These are phyloP conservation scores for Oryza meyeriana DNA, from an alignment of 176 grass and related monocot genomes.

Conservation along the genomic window DNA sequence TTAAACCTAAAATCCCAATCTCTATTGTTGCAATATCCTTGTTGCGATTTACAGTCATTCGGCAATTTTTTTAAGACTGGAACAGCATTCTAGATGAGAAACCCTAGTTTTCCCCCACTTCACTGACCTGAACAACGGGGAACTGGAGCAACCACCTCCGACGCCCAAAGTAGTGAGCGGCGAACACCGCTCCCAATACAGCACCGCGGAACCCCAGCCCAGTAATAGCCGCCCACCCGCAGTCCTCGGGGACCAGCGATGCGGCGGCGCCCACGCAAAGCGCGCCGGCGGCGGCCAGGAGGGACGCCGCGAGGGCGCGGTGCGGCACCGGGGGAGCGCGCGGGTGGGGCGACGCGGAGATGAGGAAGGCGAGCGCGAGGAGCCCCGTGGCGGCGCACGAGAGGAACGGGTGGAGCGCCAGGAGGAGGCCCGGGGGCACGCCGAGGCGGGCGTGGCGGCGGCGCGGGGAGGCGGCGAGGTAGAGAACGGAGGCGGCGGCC, in stretches of 20 bases:
- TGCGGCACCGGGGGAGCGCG: conserved; percentile 26
- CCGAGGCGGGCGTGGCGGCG: conserved; percentile 32
- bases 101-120: conserved; percentile 32
- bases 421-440: conserved; percentile 29
- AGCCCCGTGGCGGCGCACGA: conserved; percentile 43
- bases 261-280: conserved; percentile 36
- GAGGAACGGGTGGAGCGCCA: conserved; percentile 51
- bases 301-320: conserved; percentile 29
- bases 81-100: conserved; percentile 5
- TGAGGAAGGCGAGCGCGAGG: conserved; percentile 60
- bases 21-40: neutral
- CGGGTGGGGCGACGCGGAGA: conserved; percentile 49
- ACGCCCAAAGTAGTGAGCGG: conserved; percentile 40
- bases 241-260: conserved; percentile 30
- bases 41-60: neutral
- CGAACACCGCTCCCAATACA: conserved; percentile 46
- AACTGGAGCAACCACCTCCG: conserved; percentile 56
- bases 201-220: conserved; percentile 46
- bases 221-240: conserved; percentile 31
- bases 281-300: conserved; percentile 33
- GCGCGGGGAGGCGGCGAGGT: conserved; percentile 36
- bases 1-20: neutral
- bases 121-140: conserved; percentile 56
- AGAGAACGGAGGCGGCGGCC: conserved; percentile 27
- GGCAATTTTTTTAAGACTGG: neutral